Evolutionary conservation across 192 early-diverging fungal genomes (phyloP).

Genomic region (Coemansia sp.): DNA sequence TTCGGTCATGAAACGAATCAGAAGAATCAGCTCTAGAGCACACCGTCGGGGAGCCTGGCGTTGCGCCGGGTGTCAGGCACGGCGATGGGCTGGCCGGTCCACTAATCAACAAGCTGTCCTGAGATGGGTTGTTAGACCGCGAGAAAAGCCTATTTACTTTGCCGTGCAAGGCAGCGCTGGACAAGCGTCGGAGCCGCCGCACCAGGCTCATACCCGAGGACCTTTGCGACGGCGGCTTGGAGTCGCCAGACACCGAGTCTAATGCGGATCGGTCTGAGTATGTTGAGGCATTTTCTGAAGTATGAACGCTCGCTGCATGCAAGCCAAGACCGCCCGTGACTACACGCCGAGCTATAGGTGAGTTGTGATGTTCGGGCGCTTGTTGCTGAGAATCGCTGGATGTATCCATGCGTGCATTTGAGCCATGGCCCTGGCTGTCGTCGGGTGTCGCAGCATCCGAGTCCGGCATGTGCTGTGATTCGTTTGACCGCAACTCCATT

Average conservation of each 20-base stretch:
- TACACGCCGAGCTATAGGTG: conserved; percentile 35
- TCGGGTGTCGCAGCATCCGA: conserved; percentile 2
- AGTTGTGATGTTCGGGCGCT: conserved; percentile 12
- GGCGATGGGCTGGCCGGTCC: conserved; percentile 24
- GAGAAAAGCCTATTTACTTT: conserved; percentile 55
- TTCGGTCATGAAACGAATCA: background rate
- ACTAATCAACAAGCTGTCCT: conserved; percentile 41
- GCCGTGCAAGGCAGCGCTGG: conserved; percentile 47
- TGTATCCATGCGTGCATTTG: background rate
- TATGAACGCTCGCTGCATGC: conserved; percentile 38
- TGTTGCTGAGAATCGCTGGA: conserved; percentile 6
- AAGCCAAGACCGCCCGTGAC: conserved; percentile 36
- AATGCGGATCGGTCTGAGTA: conserved; percentile 34
- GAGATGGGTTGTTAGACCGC: conserved; percentile 41
- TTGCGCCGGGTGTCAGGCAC: conserved; percentile 13
- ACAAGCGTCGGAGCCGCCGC: conserved; percentile 45
- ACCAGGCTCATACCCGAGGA: conserved; percentile 46
- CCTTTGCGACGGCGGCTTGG: conserved; percentile 51
- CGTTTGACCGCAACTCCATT: conserved; percentile 1
- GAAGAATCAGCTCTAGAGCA: conserved; percentile 4
- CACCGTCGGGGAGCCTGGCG: conserved; percentile 10
- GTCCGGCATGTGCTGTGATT: background rate
- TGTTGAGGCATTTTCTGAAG: conserved; percentile 38
- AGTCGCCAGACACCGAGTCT: conserved; percentile 40
- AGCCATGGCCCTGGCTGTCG: background rate